These are phyloP conservation scores for Ilex aquifolium DNA, from an alignment of 257 asterid species.

Conservation along the genomic window DNA sequence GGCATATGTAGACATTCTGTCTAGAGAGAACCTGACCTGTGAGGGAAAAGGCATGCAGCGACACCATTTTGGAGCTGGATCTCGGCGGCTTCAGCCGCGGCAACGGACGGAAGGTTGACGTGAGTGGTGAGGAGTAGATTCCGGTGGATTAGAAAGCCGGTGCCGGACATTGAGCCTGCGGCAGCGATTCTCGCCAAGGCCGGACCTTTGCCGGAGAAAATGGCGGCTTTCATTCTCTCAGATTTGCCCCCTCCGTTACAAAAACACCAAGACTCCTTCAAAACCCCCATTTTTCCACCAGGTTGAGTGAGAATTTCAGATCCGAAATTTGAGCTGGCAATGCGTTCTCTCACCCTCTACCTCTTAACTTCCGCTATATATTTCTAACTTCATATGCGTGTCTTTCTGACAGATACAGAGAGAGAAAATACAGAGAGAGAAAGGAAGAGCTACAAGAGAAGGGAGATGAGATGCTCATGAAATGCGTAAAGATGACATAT, in stretches of 20 bases:
- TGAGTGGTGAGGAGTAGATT: slow-evolving; percentile 93
- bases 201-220: slow-evolving; percentile 68
- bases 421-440: not conserved
- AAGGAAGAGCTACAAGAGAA: not conserved
- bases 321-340: slow-evolving; percentile 34
- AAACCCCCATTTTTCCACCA: slow-evolving; percentile 51
- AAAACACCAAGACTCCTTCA: slow-evolving; percentile 87
- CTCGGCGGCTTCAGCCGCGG: slow-evolving; percentile 90
- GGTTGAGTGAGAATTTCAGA: slow-evolving; percentile 25
- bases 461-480: not conserved
- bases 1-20: no score
- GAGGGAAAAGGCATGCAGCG: slow-evolving; percentile 74
- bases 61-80: slow-evolving; percentile 79
- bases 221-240: slow-evolving; percentile 73
- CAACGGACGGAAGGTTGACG: slow-evolving; percentile 67
- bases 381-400: not conserved
- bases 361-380: not conserved
- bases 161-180: slow-evolving; percentile 30
- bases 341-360: slow-evolving; percentile 9
- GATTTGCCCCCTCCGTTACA: slow-evolving; percentile 96
- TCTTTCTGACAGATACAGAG: not conserved
- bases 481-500: not conserved
- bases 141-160: slow-evolving; percentile 94
- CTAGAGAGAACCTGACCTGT: slow-evolving; percentile 45
- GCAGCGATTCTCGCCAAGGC: slow-evolving; percentile 66